Evolutionary conservation across 2,329 filamentous ascomycete genomes (phyloP).

Genomic region (Aspergillus sp.): DNA sequence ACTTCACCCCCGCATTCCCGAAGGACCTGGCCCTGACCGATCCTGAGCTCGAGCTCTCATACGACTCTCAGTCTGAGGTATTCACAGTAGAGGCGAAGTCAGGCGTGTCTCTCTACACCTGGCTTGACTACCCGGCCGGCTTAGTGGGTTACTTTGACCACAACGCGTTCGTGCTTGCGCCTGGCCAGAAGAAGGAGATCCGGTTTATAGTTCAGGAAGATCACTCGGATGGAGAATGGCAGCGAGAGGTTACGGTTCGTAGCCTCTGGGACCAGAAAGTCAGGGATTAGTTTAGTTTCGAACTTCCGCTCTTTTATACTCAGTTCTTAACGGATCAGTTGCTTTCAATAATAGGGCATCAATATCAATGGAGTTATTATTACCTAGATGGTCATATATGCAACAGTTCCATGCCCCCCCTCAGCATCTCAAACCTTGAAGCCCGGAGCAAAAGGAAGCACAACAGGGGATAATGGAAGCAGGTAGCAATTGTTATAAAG

Average conservation of each 20-base stretch:
- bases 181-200: constrained; percentile 47
- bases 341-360: no score
- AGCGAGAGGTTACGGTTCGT: constrained; percentile 48
- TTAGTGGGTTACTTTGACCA: constrained; percentile 53
- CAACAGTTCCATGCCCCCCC: no score
- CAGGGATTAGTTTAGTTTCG: not conserved
- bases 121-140: constrained; percentile 54
- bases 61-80: constrained; percentile 28
- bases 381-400: no score
- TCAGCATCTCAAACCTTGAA: no score
- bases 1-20: constrained; percentile 50
- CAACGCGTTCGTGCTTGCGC: constrained; percentile 53
- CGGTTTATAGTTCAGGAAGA: constrained; percentile 49
- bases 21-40: constrained; percentile 49
- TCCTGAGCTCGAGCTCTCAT: constrained; percentile 46
- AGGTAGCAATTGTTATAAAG: no score
- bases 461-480: no score
- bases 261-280: constrained; percentile 54
- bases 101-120: constrained; percentile 55
- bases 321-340: no score
- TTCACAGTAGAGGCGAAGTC: constrained; percentile 51
- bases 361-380: no score
- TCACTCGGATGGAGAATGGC: constrained; percentile 46
- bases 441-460: no score
- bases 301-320: no score